Evolutionary conservation across 768 basidiomycete genomes (phyloP), one percentile per base, ranked within the genome.

Genomic region (Russula abietina): DNA sequence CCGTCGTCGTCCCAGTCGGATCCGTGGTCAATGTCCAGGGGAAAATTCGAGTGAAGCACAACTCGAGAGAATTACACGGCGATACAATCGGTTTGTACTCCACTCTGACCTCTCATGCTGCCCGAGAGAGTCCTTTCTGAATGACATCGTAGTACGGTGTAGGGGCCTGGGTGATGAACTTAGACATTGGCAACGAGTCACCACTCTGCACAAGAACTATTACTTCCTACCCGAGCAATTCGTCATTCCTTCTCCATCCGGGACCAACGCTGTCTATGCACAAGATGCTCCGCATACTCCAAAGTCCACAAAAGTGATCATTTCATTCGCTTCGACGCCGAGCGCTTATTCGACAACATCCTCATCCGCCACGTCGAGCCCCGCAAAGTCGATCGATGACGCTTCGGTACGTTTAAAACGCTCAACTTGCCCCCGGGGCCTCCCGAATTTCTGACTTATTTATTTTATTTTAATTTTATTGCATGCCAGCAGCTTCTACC

Each of bases 401-500:
- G 2, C 60, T 28, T 54, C 61, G 28, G 57, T 66, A 54, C 54
- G 71, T 71, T 33, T 6, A 58, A 50, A 11, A 5, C 7, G 3
- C 24, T 11, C 36, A 33, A 7, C 14, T 33, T 32, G 30, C 7
- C 1, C 1, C 1, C 12, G 38, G 36, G 14, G 19, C 45, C 45
- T 19, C 22, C 2, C 2, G n/a, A 57, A 43, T 32, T 22, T 3
- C 57, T 57, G n/a, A 61, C 53, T n/a, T n/a, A n/a, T n/a, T n/a
- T n/a, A 26, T 39, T 50, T 9, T 36, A 33, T 36, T 36, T 36
- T 36, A 36, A 4, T 45, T 43, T 43, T n/a, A 8, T n/a, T 39
- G 14, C 19, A 28, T 55, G 55, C 43, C 41, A 30, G 28, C 28
- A 75, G 73, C 73, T 67, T 4, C 76, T 74, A 22, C 70, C 77